Evolutionary conservation across 495 filamentous ascomycete genomes (phyloP), one percentile per base, ranked within the genome.

Genomic region (Opeltia flavorubescens): DNA sequence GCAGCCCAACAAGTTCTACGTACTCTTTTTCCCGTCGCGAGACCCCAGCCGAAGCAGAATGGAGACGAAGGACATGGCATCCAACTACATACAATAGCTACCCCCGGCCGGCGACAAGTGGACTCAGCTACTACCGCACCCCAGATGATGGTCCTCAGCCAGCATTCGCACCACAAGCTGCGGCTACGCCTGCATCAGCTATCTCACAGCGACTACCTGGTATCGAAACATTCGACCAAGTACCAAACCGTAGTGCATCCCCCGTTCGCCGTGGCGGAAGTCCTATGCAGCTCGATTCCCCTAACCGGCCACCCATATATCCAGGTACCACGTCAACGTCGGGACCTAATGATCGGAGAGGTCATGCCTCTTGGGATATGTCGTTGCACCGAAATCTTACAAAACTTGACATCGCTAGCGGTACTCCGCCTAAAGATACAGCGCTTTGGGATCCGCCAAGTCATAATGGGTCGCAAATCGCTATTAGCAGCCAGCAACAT

Each of bases 41-140:
- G 35, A 76, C 77, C 1, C 67, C 74, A 1, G 67, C 76, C 2
- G 85, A 89, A 49, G 79, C 84, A 20, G 83, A 88, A 41, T 80
- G 79, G 75, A 77, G 86, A 50, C 66, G 88, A 48, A 71, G 86
- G 40, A 95, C 88, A 6, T 95, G 88, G 88, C 88, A 95, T 65
- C 86, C 85, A 3, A 83, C 84, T 57, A 66, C 68, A 8, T 80
- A 80, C 58, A 63, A 69, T 5, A 62, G 59, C 25, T 66, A 76
- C 69, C 73, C 62, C 60, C 77, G 66, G 48, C 80, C 63, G 59
- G 79, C 55, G 50, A 86, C 70, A 51, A 85, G 68, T 62, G 72
- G 68, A 21, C 55, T 76, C 49, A 71, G 61, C 49, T 75, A 68
- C 53, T 73, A 76, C 54, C 77, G 77, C 60, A 81, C 74, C 0